Percentiles rank a stretch among this genome's conserved stretches.
Evolutionary conservation across 108 stramenopile species (phyloP).

Genomic region (Ochromonas danica): DNA sequence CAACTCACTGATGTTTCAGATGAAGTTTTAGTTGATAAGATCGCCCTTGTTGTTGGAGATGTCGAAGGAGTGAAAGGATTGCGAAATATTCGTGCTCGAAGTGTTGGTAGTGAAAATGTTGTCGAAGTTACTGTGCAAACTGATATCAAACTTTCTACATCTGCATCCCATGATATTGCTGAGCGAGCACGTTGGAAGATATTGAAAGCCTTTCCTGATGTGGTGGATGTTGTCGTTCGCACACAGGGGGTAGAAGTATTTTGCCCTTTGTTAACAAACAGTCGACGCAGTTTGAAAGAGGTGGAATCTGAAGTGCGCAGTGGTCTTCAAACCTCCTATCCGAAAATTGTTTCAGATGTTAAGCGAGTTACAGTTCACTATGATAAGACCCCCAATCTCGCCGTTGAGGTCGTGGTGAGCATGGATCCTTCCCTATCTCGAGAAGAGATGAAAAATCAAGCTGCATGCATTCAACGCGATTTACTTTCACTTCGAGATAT

Average conservation of each 20-base stretch:
- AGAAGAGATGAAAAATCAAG: not conserved
- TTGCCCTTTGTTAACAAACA: not conserved
- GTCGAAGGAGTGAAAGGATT: not conserved
- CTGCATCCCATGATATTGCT: not conserved
- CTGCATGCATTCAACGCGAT: not conserved
- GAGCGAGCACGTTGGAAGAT: not conserved
- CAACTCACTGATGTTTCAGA: conserved; percentile 53
- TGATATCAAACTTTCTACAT: not conserved
- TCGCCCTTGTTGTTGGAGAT: conserved; percentile 32
- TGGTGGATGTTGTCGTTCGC: not conserved
- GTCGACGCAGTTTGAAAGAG: not conserved
- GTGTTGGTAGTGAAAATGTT: not conserved
- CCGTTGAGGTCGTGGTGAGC: not conserved
- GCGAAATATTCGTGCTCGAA: not conserved
- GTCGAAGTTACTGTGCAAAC: not conserved
- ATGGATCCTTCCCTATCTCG: not conserved
- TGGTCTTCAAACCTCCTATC: not conserved
- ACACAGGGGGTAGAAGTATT: not conserved
- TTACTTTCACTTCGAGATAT: not conserved
- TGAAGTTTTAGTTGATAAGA: conserved; percentile 37
- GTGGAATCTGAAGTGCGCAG: not conserved
- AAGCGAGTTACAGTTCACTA: not conserved
- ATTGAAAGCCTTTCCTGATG: not conserved
- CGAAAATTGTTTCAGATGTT: not conserved
- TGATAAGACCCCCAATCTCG: not conserved